Conservation (phyloP, 441 rosid genomes). For the Erysimum cheiri region DNA sequence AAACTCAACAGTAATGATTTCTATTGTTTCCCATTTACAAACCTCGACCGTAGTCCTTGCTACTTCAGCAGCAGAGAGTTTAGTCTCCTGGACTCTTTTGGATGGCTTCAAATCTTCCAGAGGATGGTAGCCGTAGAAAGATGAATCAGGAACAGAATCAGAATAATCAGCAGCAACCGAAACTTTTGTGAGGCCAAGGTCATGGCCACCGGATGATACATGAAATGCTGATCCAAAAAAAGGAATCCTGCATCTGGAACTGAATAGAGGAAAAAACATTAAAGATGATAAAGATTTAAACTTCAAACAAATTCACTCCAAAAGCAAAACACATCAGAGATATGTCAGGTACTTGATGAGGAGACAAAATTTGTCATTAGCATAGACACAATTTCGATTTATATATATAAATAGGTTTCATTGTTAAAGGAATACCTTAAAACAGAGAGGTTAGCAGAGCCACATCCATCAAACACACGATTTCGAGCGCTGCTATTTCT, state of each 20-base stretch:
- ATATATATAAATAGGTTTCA: not conserved
- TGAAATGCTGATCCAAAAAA: slow-evolving; percentile 58
- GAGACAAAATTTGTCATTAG: not conserved
- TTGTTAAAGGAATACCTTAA: slow-evolving; percentile 49
- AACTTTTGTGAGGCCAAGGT: slow-evolving; percentile 70
- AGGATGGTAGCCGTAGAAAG: slow-evolving; percentile 89
- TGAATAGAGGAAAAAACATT: slow-evolving; percentile 36
- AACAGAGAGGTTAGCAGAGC: slow-evolving; percentile 52
- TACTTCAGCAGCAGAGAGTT: slow-evolving; percentile 75
- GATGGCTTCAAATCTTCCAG: slow-evolving; percentile 76
- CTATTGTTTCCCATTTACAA: slow-evolving; percentile 12
- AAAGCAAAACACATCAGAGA: not conserved
- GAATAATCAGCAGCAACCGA: slow-evolving; percentile 95
- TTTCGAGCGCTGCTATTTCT: slow-evolving; percentile 51
- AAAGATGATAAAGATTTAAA: not conserved
- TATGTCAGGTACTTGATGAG: not conserved
- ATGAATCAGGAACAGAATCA: slow-evolving; percentile 89
- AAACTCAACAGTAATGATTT: slow-evolving; percentile 13
- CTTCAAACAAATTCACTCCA: slow-evolving; percentile 2
- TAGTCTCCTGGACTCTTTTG: slow-evolving; percentile 65
- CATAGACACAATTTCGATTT: not conserved
- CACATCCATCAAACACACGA: slow-evolving; percentile 56
- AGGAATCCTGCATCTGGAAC: slow-evolving; percentile 59
- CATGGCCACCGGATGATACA: slow-evolving; percentile 60
- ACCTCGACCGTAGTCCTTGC: slow-evolving; percentile 93